phyloP scores from a whole-genome alignment of 2,329 filamentous ascomycete species.

The Corniculantispora saksenae region DNA sequence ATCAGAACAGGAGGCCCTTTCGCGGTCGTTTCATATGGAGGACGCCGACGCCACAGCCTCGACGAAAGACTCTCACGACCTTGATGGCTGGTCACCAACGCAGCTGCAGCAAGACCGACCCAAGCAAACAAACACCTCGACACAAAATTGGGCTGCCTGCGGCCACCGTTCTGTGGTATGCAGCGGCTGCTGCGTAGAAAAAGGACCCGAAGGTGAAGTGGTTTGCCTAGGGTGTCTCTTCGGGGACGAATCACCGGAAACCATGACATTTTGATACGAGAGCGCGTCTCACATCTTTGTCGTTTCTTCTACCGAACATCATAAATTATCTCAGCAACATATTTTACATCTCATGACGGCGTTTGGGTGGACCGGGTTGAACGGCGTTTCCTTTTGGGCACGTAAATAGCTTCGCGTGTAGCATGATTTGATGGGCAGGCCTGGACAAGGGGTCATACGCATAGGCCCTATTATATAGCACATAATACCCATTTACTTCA shows the following conservation, averaged over 20 bases:
- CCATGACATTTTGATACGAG: constrained; percentile 3
- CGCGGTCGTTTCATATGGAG: constrained; percentile 51
- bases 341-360: constrained; percentile 4
- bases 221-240: constrained; percentile 65
- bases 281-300: neutral
- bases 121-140: constrained; percentile 20
- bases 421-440: neutral
- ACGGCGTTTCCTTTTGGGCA: neutral
- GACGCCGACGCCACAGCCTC: constrained; percentile 42
- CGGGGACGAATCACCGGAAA: constrained; percentile 36
- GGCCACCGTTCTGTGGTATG: constrained; percentile 60
- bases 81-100: neutral
- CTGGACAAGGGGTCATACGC: neutral
- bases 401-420: neutral
- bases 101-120: constrained; percentile 16
- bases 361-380: neutral
- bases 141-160: constrained; percentile 38
- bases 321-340: too few relatives aligned
- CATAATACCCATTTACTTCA: neutral
- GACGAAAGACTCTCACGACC: constrained; percentile 12
- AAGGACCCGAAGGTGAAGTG: constrained; percentile 63
- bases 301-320: neutral
- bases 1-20: constrained; percentile 39
- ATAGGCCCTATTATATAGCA: neutral
- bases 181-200: constrained; percentile 69